phyloP scores from a whole-genome alignment of 2,329 filamentous ascomycete species.

The Daldinia eschscholtzii region DNA sequence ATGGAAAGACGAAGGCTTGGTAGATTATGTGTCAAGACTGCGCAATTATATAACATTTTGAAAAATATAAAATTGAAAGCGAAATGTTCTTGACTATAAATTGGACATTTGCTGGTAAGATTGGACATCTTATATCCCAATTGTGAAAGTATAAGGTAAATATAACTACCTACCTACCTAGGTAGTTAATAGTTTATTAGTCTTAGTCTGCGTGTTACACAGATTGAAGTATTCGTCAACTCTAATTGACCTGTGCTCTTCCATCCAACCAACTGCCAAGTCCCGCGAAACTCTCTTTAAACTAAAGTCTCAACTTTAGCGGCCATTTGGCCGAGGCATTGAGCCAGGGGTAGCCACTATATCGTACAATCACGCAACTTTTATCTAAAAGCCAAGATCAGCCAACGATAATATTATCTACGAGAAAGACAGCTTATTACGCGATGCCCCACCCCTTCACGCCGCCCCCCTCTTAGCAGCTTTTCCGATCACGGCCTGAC shows the following conservation, averaged over 20 bases:
- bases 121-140: too few relatives aligned
- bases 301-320: neutral
- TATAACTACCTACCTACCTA: too few relatives aligned
- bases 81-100: too few relatives aligned
- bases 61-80: neutral
- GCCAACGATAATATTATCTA: neutral
- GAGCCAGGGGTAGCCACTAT: too few relatives aligned
- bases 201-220: too few relatives aligned
- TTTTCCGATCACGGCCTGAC: conserved; percentile 28
- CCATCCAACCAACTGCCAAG: neutral
- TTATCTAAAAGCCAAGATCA: conserved; percentile 3
- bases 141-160: too few relatives aligned
- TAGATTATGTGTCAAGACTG: neutral
- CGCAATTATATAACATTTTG: neutral
- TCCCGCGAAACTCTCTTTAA: neutral
- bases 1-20: conserved; percentile 1
- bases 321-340: neutral
- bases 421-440: conserved; percentile 6
- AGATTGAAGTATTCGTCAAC: too few relatives aligned
- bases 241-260: neutral
- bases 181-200: too few relatives aligned
- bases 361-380: neutral
- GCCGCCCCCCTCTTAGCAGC: neutral
- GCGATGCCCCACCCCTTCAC: conserved; percentile 9
- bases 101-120: too few relatives aligned